A percentile compares a stretch with the other conserved stretches of the same genome.
phyloP scores from a whole-genome alignment of 2,329 filamentous ascomycete genomes.

The Erysiphe neolycopersici region DNA sequence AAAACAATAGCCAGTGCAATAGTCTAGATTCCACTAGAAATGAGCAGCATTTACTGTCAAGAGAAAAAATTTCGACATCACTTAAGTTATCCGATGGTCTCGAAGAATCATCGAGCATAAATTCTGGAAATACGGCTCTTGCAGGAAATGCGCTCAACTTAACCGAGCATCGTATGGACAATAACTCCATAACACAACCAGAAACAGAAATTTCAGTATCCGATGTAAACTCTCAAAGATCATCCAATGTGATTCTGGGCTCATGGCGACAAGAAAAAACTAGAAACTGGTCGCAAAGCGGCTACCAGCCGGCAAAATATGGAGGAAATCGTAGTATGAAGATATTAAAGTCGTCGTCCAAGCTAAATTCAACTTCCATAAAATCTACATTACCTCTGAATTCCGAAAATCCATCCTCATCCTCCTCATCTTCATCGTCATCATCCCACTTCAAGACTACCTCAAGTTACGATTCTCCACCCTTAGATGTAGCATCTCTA shows the following conservation, averaged over 20 bases:
- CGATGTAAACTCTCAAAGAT: slow-evolving; percentile 17
- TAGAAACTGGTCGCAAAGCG: slow-evolving; percentile 16
- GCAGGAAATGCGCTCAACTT: not conserved
- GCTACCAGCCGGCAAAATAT: slow-evolving; percentile 42
- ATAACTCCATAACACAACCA: not conserved
- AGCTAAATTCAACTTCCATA: slow-evolving; percentile 23
- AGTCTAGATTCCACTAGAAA: too few relatives aligned
- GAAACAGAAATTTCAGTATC: slow-evolving; percentile 2
- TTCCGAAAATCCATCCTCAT: not conserved
- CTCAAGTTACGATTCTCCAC: too few relatives aligned
- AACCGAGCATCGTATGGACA: not conserved
- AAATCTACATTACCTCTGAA: not conserved
- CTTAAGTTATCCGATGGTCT: not conserved
- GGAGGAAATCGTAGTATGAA: slow-evolving; percentile 50
- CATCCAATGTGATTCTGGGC: slow-evolving; percentile 34
- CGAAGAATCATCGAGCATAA: not conserved
- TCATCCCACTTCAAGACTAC: too few relatives aligned
- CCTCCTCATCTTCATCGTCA: too few relatives aligned
- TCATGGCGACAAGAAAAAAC: slow-evolving; percentile 35
- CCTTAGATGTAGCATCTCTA: too few relatives aligned
- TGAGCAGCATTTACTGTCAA: too few relatives aligned
- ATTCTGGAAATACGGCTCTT: not conserved
- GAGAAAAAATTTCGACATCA: not conserved
- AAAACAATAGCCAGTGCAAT: not conserved
- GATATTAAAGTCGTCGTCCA: slow-evolving; percentile 52